Percentiles rank a stretch among this genome's conserved stretches.
These are phyloP conservation scores for Candida xyloterini DNA, from an alignment of 805 yeast genomes.

Conservation along the genomic window DNA sequence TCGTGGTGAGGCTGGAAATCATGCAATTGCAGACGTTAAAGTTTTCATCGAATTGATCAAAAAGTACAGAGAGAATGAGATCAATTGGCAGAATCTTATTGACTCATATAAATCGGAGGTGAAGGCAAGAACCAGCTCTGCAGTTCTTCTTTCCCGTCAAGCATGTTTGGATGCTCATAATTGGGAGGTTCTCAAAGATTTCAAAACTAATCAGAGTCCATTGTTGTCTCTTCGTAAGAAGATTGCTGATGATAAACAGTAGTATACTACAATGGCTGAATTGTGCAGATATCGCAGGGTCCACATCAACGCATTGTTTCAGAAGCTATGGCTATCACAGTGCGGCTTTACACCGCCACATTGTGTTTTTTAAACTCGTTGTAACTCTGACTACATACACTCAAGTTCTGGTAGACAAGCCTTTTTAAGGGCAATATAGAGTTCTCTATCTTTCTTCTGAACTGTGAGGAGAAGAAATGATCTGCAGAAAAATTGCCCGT, in stretches of 20 bases:
- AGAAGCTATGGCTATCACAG: neutral
- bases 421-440: too few relatives aligned
- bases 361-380: constrained; percentile 3
- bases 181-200: constrained; percentile 17
- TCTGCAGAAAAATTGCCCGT: too few relatives aligned
- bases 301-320: too few relatives aligned
- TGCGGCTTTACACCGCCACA: constrained; percentile 7
- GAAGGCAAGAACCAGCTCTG: constrained; percentile 15
- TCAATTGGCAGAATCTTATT: constrained; percentile 9
- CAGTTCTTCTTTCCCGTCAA: constrained; percentile 26
- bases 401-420: too few relatives aligned
- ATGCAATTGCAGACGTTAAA: constrained; percentile 21
- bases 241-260: constrained; percentile 1
- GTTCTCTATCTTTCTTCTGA: too few relatives aligned
- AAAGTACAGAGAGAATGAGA: constrained; percentile 1
- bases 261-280: too few relatives aligned
- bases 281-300: too few relatives aligned
- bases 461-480: too few relatives aligned
- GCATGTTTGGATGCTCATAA: constrained; percentile 31
- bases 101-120: constrained; percentile 9
- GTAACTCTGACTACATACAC: too few relatives aligned
- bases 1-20: constrained; percentile 23
- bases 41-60: constrained; percentile 10
- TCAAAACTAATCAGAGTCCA: constrained; percentile 20
- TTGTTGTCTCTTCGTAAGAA: constrained; percentile 14